These are phyloP conservation scores for Alternaria longipes DNA, from an alignment of 2,329 filamentous ascomycete genomes.

Conservation along the genomic window DNA sequence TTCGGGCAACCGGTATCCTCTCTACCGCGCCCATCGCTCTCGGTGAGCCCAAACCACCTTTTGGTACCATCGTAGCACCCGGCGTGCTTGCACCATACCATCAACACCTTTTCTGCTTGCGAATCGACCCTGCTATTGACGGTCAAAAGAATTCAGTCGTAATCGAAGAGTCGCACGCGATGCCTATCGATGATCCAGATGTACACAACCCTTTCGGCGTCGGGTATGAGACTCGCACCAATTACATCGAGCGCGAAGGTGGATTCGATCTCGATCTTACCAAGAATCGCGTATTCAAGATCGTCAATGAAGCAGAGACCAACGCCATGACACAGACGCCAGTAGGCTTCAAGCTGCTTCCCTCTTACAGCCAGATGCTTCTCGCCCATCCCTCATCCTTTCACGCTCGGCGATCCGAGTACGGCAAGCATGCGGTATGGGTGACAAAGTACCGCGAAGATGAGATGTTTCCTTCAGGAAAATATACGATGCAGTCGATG, in stretches of 20 bases:
- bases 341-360: constrained; percentile 61
- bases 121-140: constrained; percentile 57
- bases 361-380: constrained; percentile 40
- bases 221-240: constrained; percentile 31
- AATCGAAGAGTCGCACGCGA: not conserved
- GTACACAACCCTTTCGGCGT: constrained; percentile 24
- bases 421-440: constrained; percentile 38
- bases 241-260: constrained; percentile 20
- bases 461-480: constrained; percentile 36
- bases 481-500: constrained; percentile 39
- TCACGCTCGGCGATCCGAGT: constrained; percentile 35
- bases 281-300: constrained; percentile 51
- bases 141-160: constrained; percentile 47
- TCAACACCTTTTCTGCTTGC: constrained; percentile 56
- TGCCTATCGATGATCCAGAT: not conserved
- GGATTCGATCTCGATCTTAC: constrained; percentile 30
- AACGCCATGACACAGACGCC: constrained; percentile 62
- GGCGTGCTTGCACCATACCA: constrained; percentile 57
- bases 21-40: constrained; percentile 52
- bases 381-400: constrained; percentile 35
- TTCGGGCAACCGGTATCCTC: constrained; percentile 56
- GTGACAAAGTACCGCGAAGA: constrained; percentile 38
- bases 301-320: constrained; percentile 58
- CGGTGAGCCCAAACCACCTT: constrained; percentile 45
- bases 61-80: constrained; percentile 53